Conservation (phyloP, 1,284 basidiomycete species). For the Albatrellus sp. region DNA sequence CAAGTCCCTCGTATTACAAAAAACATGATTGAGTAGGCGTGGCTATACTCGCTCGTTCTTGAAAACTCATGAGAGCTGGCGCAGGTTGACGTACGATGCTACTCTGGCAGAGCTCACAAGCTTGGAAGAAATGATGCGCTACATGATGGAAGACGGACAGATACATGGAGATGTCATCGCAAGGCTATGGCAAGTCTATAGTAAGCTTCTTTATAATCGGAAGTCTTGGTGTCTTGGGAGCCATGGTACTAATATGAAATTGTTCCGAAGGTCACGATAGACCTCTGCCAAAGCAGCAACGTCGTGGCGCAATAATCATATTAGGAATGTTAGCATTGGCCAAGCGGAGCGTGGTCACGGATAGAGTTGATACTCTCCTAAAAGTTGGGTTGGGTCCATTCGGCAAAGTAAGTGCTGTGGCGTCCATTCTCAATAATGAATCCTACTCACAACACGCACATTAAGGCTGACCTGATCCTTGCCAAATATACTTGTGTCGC, state of each 20-base stretch:
- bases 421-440: not conserved
- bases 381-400: constrained; percentile 80
- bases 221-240: not conserved
- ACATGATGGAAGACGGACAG: constrained; percentile 82
- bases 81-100: constrained; percentile 77
- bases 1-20: constrained; percentile 93
- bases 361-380: constrained; percentile 78
- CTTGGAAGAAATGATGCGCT: constrained; percentile 90
- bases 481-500: constrained; percentile 93
- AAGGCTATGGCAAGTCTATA: constrained; percentile 94
- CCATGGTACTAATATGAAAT: not conserved
- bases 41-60: constrained; percentile 2
- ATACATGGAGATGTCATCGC: constrained; percentile 78
- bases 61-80: not conserved
- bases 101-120: constrained; percentile 94
- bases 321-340: constrained; percentile 93
- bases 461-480: constrained; percentile 74
- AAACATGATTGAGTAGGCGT: constrained; percentile 90
- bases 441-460: too few relatives aligned
- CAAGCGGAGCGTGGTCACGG: constrained; percentile 74
- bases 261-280: constrained; percentile 48
- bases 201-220: constrained; percentile 32
- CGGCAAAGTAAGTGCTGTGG: constrained; percentile 49
- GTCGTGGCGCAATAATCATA: constrained; percentile 89
- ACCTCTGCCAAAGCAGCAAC: constrained; percentile 69